phyloP scores from a whole-genome alignment of 345 rosid genomes.

The Gossypium rotundifolium region DNA sequence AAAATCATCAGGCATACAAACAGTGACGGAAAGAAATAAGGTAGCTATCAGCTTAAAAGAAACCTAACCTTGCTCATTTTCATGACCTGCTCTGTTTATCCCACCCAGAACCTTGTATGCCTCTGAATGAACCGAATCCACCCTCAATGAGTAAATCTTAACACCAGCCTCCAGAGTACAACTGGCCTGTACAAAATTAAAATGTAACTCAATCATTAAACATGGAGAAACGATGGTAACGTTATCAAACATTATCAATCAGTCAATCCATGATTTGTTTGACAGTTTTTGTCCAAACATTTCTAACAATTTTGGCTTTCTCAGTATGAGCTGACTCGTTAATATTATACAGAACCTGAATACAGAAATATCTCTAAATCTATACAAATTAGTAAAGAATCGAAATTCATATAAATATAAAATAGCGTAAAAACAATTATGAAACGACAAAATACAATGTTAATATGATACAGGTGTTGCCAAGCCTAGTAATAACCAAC shows the following conservation, averaged over 20 bases:
- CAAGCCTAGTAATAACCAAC: neutral
- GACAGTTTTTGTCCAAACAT: neutral
- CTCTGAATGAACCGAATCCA: conserved; percentile 90
- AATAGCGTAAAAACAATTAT: neutral
- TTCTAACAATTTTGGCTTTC: neutral
- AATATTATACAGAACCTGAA: neutral
- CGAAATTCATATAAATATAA: neutral
- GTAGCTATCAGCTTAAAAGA: neutral
- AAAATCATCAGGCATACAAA: neutral
- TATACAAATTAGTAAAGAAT: neutral
- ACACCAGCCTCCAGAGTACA: conserved; percentile 97
- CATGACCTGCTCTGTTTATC: conserved; percentile 78
- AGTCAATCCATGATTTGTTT: neutral
- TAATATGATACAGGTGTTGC: neutral
- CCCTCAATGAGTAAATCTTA: conserved; percentile 84
- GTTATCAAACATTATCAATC: neutral
- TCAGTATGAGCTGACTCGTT: neutral
- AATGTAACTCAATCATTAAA: neutral
- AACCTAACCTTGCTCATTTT: conserved; percentile 55
- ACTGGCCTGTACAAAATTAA: conserved; percentile 53
- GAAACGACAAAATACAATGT: neutral
- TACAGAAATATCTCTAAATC: neutral
- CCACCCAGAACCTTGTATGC: conserved; percentile 97
- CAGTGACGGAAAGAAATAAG: neutral
- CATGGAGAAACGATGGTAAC: neutral